Evolutionary conservation across 2,329 filamentous ascomycete genomes (phyloP).

Genomic region (Pseudogymnoascus sp.): DNA sequence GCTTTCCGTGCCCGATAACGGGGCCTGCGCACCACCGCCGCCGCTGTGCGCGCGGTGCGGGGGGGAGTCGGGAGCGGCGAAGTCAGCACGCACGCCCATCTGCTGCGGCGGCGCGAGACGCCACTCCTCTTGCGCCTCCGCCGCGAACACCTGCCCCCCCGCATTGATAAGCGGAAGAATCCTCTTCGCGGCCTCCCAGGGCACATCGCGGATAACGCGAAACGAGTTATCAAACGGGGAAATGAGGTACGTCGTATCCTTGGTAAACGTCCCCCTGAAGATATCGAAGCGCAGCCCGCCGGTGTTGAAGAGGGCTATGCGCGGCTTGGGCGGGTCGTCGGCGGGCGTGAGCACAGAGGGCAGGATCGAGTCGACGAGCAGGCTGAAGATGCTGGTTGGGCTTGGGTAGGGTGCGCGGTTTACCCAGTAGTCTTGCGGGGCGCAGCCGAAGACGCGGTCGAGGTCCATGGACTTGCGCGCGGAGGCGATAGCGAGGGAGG

Average conservation of each 20-base stretch:
- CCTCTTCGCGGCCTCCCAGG: constrained; percentile 64
- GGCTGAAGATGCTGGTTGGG: constrained; percentile 68
- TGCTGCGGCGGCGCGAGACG: constrained; percentile 25
- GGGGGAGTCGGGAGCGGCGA: neutral
- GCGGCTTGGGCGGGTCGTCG: constrained; percentile 50
- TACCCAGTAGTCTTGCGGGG: constrained; percentile 74
- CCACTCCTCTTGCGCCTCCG: neutral
- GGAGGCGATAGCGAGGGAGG: constrained; percentile 59
- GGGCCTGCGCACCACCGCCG: constrained; percentile 27
- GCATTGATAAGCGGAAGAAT: constrained; percentile 54
- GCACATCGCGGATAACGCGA: constrained; percentile 69
- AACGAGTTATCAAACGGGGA: constrained; percentile 82
- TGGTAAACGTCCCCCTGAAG: constrained; percentile 83
- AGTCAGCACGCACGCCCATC: constrained; percentile 16
- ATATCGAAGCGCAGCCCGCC: constrained; percentile 93
- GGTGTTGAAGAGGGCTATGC: constrained; percentile 74
- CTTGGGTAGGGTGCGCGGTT: constrained; percentile 66
- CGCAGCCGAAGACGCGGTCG: constrained; percentile 72
- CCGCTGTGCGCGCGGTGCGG: constrained; percentile 16
- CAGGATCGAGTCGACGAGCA: constrained; percentile 41
- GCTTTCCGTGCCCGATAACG: too few relatives aligned
- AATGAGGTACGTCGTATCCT: constrained; percentile 76
- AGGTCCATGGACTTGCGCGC: constrained; percentile 65
- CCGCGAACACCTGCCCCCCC: constrained; percentile 38
- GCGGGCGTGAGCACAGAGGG: constrained; percentile 55